Base-by-base conservation (phyloP, 2,329 filamentous ascomycete genomes). In the Tolypocladium album region DNA sequence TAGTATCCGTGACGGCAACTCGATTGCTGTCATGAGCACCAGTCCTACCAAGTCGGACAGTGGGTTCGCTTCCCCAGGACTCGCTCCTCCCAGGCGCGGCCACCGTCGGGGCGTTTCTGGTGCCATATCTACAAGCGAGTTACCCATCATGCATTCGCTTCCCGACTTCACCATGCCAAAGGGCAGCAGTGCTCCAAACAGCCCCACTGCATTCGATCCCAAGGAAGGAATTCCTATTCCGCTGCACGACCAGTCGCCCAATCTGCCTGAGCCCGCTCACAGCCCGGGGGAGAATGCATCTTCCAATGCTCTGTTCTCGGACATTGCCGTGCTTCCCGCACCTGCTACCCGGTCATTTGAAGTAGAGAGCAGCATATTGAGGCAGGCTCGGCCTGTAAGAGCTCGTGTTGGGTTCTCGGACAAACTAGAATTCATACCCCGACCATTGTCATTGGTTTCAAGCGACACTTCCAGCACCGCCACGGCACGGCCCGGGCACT, bases 361-460 rank as follows among this genome's bases (percentile, higher is more conserved):
- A 9, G 45, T 59, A 11, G 36, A 60, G 27, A 47, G 50, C 61
- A 8, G 62, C 53, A 65, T 64, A 38, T 61, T 63, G 17, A 67
- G 67, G 57, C 68, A 69, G 31, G 55, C 70, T 69, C 72, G 73
- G 58, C 62, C 73, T 1, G 61, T 81, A 4, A 82, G 86, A 61
- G 82, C 86, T 50, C 81, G 88, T 15, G 91, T 96, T 55, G 89
- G 88, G 0, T 96, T 96, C 69, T 91, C 89, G 1, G 91, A 95
- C 64, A 89, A 85, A 13, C 79, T 95, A 36, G 90, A 95, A 71
- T 92, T 89, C 63, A 92, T 92, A 66, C 88, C 88, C 6, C 84
- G 90, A 13, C 92, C 92, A 0, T 75, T 95, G 22, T 96, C 92
- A 2, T 79, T 92, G 24, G 86, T 95, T 17, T 96, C 91, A 1